Percentiles rank a stretch among this genome's conserved stretches.
phyloP scores from a whole-genome alignment of 1,284 basidiomycete genomes.

The Schizophyllum commune region DNA sequence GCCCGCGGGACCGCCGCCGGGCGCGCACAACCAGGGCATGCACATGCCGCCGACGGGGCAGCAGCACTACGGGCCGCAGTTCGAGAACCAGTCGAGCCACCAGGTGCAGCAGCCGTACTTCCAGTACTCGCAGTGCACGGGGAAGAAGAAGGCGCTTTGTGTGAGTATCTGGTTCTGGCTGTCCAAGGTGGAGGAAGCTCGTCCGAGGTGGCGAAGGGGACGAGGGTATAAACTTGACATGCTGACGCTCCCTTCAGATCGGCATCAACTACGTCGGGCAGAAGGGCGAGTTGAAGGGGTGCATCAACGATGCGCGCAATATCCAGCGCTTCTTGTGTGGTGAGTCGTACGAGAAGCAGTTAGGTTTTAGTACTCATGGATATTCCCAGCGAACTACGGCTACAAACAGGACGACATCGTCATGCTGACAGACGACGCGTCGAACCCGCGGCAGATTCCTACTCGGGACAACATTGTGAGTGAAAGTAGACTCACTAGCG shows the following conservation, averaged over 20 bases:
- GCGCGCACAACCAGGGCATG: constrained; percentile 23
- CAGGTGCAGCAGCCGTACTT: constrained; percentile 54
- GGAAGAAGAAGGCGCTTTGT: constrained; percentile 74
- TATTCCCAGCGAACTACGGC: constrained; percentile 47
- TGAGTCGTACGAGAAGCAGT: constrained; percentile 24
- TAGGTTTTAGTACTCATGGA: not conserved
- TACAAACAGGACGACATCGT: constrained; percentile 83
- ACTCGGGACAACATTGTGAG: constrained; percentile 78
- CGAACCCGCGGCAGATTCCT: constrained; percentile 57
- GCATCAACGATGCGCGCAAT: constrained; percentile 85
- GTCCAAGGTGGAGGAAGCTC: not conserved
- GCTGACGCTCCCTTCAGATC: constrained; percentile 35
- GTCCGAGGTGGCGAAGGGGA: too few relatives aligned
- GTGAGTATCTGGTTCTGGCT: constrained; percentile 30
- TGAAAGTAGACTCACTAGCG: constrained; percentile 3
- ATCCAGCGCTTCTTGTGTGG: constrained; percentile 66
- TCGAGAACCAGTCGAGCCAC: constrained; percentile 44
- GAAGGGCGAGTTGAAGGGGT: constrained; percentile 60
- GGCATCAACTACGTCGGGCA: constrained; percentile 81
- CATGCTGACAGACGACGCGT: constrained; percentile 73
- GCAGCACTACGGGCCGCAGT: constrained; percentile 65
- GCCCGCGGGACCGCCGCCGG: constrained; percentile 22
- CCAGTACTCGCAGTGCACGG: constrained; percentile 81
- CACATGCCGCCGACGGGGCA: constrained; percentile 51
- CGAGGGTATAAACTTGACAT: not conserved